A percentile compares a stretch with the other conserved stretches of the same genome.
Evolutionary conservation across 2,329 filamentous ascomycete genomes (phyloP).

Genomic region (Monosporascus sp.): DNA sequence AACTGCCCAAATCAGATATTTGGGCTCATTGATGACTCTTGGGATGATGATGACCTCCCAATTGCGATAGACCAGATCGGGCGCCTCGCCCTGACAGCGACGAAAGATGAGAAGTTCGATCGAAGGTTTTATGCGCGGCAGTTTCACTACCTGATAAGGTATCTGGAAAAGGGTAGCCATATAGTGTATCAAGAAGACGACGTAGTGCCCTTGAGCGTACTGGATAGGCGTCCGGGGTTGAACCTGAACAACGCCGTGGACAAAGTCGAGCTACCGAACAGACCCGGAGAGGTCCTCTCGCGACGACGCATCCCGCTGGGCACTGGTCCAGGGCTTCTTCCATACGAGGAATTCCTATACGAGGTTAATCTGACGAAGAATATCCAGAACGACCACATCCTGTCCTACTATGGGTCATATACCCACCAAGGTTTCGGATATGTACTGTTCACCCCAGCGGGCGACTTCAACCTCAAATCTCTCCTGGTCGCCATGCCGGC

Average conservation of each 20-base stretch:
- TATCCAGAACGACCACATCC: slow-evolving; percentile 62
- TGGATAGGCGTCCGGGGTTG: slow-evolving; percentile 51
- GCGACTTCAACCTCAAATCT: slow-evolving; percentile 61
- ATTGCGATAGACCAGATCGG: slow-evolving; percentile 61
- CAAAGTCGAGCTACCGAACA: slow-evolving; percentile 58
- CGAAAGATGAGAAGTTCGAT: slow-evolving; percentile 58
- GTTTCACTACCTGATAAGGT: slow-evolving; percentile 64
- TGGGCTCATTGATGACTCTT: slow-evolving; percentile 67
- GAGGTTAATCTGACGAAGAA: slow-evolving; percentile 55
- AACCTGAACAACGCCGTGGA: slow-evolving; percentile 39
- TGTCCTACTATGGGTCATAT: slow-evolving; percentile 68
- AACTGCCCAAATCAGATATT: slow-evolving; percentile 71
- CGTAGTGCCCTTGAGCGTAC: slow-evolving; percentile 62
- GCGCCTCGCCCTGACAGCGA: slow-evolving; percentile 54
- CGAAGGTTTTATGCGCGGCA: slow-evolving; percentile 66
- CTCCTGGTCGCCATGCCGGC: slow-evolving; percentile 60
- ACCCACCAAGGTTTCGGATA: slow-evolving; percentile 59
- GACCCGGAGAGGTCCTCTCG: slow-evolving; percentile 51
- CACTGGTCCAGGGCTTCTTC: slow-evolving; percentile 36
- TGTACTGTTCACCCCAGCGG: slow-evolving; percentile 60
- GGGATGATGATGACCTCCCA: slow-evolving; percentile 72
- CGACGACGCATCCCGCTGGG: slow-evolving; percentile 54
- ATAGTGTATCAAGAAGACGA: slow-evolving; percentile 62
- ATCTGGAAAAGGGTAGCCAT: slow-evolving; percentile 56
- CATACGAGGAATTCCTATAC: slow-evolving; percentile 51